Evolutionary conservation across 2,329 filamentous ascomycete genomes (phyloP), one percentile per base, ranked within the genome.

Genomic region (Pyrenophora graminea): DNA sequence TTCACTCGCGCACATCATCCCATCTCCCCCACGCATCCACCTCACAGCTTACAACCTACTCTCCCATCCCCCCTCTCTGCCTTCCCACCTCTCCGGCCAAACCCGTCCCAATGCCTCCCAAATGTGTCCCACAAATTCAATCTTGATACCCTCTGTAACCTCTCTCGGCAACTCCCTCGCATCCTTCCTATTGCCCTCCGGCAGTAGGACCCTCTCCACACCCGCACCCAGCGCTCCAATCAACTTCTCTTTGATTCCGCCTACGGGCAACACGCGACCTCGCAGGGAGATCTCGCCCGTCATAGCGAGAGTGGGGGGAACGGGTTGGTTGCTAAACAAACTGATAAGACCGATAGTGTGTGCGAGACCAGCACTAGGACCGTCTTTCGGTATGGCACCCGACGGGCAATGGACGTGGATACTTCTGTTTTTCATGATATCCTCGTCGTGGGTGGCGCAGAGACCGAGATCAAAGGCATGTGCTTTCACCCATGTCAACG

Each of bases 221-320:
- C 94, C 94, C 2, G 94, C 94, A 48, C 93, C 84, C 69, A 95
- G 80, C 7, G 94, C 94, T 18, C 94, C 94, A 69, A 99, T 97
- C 45, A 97, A 81, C 75, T 99, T 99, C 83, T 99, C 93, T 77
- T 97, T 97, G 77, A 99, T 97, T 15, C 94, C 94, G 45, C 94
- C 94, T 31, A 99, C 94, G 21, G 93, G 91, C 75, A 94, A 90
- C 49, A 99, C 89, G 59, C 91, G 86, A 18, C 94, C 94, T 36
- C 94, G 85, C 21, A 99, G 84, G 49, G 89, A 91, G 55, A 88
- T 77, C 67, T 88, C 85, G 7, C 85, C 85, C 0, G 94, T 99
- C 94, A 99, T 99, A 37, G 94, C 94, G 74, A 99, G 86, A 3
- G 89, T 91, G 0, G 93, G 90, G 34, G 93, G 90, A 3, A 99